phyloP scores from a whole-genome alignment of 495 filamentous ascomycete genomes.

The Xylaria venustula region DNA sequence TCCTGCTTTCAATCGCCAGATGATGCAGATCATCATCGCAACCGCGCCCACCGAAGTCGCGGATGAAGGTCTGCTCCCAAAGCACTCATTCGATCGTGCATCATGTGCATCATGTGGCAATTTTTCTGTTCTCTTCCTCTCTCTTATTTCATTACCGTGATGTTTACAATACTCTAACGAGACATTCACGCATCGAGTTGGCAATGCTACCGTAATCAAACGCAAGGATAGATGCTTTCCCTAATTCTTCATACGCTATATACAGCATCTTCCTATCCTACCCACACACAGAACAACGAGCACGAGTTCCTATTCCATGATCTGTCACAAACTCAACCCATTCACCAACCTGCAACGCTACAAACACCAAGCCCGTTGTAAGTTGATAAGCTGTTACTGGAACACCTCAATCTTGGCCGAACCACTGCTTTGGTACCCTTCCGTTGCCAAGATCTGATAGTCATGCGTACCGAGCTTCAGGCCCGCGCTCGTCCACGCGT shows the following conservation, averaged over 20 bases:
- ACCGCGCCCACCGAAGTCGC: no score
- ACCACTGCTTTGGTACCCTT: conserved; percentile 54
- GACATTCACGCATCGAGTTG: neutral
- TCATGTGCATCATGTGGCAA: neutral
- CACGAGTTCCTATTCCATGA: neutral
- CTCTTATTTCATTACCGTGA: neutral
- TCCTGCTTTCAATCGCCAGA: no score
- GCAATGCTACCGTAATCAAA: neutral
- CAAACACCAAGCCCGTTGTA: no score
- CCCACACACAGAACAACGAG: neutral
- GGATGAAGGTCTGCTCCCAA: no score
- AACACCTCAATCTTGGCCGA: conserved; percentile 36
- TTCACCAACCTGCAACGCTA: no score
- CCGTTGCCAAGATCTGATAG: conserved; percentile 61
- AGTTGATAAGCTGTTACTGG: neutral
- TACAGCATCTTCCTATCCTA: neutral
- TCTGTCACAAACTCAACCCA: neutral
- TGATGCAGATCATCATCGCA: no score
- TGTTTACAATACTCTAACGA: neutral
- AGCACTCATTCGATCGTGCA: no score
- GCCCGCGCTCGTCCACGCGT: conserved; percentile 55
- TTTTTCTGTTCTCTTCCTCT: neutral
- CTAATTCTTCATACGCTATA: neutral
- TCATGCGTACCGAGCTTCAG: conserved; percentile 54
- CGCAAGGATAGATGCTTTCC: neutral